Conservation (phyloP, 192 early-diverging fungal genomes). For the Funneliformis mosseae region DNA sequence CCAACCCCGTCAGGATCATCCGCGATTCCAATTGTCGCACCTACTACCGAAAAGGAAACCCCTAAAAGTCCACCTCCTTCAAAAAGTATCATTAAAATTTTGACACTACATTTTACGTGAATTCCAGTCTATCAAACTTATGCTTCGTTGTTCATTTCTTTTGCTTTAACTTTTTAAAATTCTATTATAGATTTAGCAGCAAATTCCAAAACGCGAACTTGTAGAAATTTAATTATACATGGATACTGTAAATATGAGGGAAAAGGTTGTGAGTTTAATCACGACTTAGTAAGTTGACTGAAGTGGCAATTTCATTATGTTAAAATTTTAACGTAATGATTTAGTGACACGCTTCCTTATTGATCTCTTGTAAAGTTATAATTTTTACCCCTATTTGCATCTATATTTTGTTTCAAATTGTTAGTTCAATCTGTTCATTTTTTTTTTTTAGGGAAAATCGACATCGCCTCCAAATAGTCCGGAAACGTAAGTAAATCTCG, state of each 20-base stretch:
- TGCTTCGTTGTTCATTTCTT: background rate
- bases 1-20: conserved; percentile 12
- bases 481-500: conserved; percentile 21
- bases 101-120: background rate
- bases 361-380: conserved; percentile 14
- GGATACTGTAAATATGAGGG: conserved; percentile 84
- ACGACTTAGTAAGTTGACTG: conserved; percentile 59
- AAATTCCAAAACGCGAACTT: conserved; percentile 53
- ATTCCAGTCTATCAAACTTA: background rate
- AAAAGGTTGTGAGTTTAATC: conserved; percentile 83
- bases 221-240: conserved; percentile 81
- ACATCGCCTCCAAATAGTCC: conserved; percentile 23
- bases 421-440: background rate
- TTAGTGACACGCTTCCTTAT: conserved; percentile 4
- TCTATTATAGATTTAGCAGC: background rate
- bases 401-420: background rate
- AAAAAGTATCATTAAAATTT: background rate
- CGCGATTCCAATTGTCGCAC: conserved; percentile 28
- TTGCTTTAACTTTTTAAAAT: background rate
- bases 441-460: conserved; percentile 8
- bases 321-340: background rate
- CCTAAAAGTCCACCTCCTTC: background rate
- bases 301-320: background rate
- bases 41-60: conserved; percentile 13
- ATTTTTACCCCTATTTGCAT: background rate